Conservation (phyloP, 2,329 filamentous ascomycete genomes). For the Eutypella sp. region DNA sequence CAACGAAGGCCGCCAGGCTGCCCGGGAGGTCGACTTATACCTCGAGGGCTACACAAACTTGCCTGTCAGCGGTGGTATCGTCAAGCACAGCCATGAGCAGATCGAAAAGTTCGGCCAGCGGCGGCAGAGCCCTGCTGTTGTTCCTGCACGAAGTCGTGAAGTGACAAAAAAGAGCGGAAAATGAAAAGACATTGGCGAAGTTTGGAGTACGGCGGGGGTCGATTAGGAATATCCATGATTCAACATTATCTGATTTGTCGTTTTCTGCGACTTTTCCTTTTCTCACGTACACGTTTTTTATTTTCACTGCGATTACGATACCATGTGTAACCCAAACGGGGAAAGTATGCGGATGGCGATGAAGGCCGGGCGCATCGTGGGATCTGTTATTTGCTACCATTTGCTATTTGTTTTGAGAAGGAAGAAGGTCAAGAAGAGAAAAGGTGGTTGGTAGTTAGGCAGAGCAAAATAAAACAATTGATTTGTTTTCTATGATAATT, state of each 20-base stretch:
- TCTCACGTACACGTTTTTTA: too few relatives aligned
- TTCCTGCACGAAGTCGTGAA: neutral
- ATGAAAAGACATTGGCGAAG: neutral
- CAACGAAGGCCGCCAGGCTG: conserved; percentile 91
- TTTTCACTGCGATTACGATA: too few relatives aligned
- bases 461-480: too few relatives aligned
- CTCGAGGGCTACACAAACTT: conserved; percentile 75
- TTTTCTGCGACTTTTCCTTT: too few relatives aligned
- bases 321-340: too few relatives aligned
- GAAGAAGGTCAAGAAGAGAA: too few relatives aligned
- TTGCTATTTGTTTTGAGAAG: too few relatives aligned
- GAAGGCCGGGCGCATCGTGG: too few relatives aligned
- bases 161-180: conserved; percentile 1
- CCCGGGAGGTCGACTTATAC: conserved; percentile 85
- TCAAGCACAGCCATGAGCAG: conserved; percentile 76
- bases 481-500: too few relatives aligned
- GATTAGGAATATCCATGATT: neutral
- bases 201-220: conserved; percentile 4
- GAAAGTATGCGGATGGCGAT: too few relatives aligned
- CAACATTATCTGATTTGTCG: conserved; percentile 5
- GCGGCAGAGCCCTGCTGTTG: conserved; percentile 10
- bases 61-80: conserved; percentile 87
- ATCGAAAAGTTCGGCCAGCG: conserved; percentile 28
- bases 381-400: too few relatives aligned
- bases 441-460: too few relatives aligned